Percentiles rank a stretch among this genome's conserved stretches.
These are phyloP conservation scores for Aspergillus diversus DNA, from an alignment of 495 filamentous ascomycete species.

Conservation along the genomic window DNA sequence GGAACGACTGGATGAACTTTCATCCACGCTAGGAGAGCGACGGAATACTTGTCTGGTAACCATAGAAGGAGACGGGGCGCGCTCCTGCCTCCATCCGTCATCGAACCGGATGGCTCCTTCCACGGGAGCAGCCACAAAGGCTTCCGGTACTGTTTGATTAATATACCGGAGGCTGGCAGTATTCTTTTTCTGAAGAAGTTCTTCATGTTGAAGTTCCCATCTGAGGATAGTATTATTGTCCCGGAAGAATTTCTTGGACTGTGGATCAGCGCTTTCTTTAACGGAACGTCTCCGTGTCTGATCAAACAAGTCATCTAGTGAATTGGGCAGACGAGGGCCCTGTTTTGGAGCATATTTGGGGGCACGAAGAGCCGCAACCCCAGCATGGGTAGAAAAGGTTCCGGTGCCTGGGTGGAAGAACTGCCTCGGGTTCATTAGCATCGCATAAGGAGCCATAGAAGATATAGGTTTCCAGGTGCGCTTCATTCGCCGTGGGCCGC, in stretches of 20 bases:
- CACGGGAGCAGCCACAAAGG: constrained; percentile 38
- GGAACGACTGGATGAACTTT: not conserved
- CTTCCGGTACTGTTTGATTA: constrained; percentile 37
- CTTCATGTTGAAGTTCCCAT: constrained; percentile 44
- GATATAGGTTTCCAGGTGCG: constrained; percentile 29
- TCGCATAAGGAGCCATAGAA: constrained; percentile 37
- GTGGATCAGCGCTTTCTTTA: constrained; percentile 17
- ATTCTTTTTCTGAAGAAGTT: constrained; percentile 28
- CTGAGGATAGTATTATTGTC: constrained; percentile 35
- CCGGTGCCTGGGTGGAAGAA: constrained; percentile 44
- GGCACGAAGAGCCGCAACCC: constrained; percentile 21
- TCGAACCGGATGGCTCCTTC: constrained; percentile 41
- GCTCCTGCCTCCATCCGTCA: constrained; percentile 22
- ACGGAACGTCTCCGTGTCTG: constrained; percentile 19
- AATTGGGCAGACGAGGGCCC: constrained; percentile 24
- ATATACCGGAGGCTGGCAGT: constrained; percentile 34
- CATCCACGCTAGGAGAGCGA: not conserved
- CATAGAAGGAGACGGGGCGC: constrained; percentile 8
- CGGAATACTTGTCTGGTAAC: constrained; percentile 10
- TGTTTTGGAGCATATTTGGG: constrained; percentile 7
- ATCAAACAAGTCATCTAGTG: constrained; percentile 34
- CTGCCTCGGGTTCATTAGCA: constrained; percentile 52
- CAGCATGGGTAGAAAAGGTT: constrained; percentile 48
- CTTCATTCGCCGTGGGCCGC: constrained; percentile 19
- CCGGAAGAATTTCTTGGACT: constrained; percentile 28